Conservation (phyloP, 2,329 filamentous ascomycete genomes). For the Ceratocystis albifundus region DNA sequence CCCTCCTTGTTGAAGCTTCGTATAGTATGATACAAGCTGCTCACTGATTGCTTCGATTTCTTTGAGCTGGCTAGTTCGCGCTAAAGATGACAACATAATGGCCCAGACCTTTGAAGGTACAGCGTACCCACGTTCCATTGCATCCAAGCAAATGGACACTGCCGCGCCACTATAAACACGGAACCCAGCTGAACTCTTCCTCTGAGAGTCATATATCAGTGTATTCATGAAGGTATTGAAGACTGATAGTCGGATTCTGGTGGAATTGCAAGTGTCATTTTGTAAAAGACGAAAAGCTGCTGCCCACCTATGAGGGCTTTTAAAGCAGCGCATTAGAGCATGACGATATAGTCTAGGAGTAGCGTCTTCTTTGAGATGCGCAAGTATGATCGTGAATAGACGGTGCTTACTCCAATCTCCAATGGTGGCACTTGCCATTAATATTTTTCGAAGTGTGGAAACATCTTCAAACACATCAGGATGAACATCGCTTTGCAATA, state of each 20-base stretch:
- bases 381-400: conserved; percentile 36
- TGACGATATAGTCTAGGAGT: conserved; percentile 23
- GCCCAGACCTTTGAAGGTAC: conserved; percentile 16
- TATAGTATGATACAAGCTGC: conserved; percentile 8
- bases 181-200: conserved; percentile 3
- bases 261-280: conserved; percentile 3
- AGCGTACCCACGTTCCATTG: conserved; percentile 17
- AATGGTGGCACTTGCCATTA: conserved; percentile 28
- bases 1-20: neutral
- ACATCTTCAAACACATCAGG: conserved; percentile 45
- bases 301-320: conserved; percentile 27
- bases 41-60: conserved; percentile 12
- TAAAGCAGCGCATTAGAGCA: conserved; percentile 28
- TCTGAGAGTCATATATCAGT: conserved; percentile 5
- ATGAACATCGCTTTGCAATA: conserved; percentile 42
- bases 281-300: conserved; percentile 24
- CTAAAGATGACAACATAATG: conserved; percentile 11
- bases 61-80: conserved; percentile 5
- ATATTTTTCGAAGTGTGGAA: conserved; percentile 33
- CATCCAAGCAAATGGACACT: conserved; percentile 12
- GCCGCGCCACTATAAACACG: conserved; percentile 7
- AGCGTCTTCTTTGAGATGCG: conserved; percentile 24
- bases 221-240: conserved; percentile 18
- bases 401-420: conserved; percentile 34
- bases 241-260: conserved; percentile 10